phyloP scores from a whole-genome alignment of 192 early-diverging fungal species.

The Rhizophagus clarus region DNA sequence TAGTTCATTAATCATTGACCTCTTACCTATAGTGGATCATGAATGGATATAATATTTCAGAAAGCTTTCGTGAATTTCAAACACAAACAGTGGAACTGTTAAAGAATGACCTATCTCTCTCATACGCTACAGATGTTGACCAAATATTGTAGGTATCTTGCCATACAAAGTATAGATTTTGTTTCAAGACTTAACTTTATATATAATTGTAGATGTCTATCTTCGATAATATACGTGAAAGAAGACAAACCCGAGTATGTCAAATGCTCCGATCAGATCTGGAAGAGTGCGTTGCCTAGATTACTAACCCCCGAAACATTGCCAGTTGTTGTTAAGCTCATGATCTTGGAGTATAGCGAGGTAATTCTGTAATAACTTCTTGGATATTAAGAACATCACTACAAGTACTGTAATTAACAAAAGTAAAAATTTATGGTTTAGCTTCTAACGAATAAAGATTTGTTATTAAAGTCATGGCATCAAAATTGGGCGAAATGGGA shows the following conservation, averaged over 20 bases:
- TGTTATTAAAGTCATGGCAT: background rate
- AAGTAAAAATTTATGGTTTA: slow-evolving; percentile 25
- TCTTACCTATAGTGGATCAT: slow-evolving; percentile 18
- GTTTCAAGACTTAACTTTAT: slow-evolving; percentile 23
- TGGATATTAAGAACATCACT: slow-evolving; percentile 16
- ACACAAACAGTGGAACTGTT: slow-evolving; percentile 8
- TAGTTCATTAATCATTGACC: slow-evolving; percentile 6
- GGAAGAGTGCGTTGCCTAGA: slow-evolving; percentile 12
- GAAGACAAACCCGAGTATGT: slow-evolving; percentile 22
- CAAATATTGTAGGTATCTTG: slow-evolving; percentile 25
- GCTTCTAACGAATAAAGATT: slow-evolving; percentile 20
- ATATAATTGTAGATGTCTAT: slow-evolving; percentile 30
- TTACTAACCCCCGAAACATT: slow-evolving; percentile 4
- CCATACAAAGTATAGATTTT: background rate
- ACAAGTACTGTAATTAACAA: slow-evolving; percentile 22
- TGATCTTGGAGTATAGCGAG: slow-evolving; percentile 11
- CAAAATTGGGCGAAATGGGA: slow-evolving; percentile 21
- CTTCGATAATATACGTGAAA: slow-evolving; percentile 24
- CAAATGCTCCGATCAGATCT: slow-evolving; percentile 12
- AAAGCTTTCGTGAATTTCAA: slow-evolving; percentile 10
- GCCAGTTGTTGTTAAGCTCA: slow-evolving; percentile 21
- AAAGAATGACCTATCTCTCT: slow-evolving; percentile 10
- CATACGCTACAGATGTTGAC: slow-evolving; percentile 16
- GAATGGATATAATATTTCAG: slow-evolving; percentile 3
- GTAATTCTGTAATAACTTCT: slow-evolving; percentile 16